These are phyloP conservation scores for Roridomyces roridus DNA, from an alignment of 768 basidiomycete genomes.

Conservation along the genomic window DNA sequence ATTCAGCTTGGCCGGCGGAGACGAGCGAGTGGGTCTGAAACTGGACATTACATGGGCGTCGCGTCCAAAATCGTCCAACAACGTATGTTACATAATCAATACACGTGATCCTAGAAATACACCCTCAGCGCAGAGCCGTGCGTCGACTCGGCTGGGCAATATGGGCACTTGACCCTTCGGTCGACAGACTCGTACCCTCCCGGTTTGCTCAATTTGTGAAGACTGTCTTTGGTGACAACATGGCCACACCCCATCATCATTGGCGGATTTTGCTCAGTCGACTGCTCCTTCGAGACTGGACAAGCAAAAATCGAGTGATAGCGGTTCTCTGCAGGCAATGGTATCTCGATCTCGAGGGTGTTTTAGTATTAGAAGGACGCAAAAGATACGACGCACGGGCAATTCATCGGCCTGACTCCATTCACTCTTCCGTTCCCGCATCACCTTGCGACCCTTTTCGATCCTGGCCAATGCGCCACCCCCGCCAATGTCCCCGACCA, in stretches of 20 bases:
- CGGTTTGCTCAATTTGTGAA: constrained; percentile 87
- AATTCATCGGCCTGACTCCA: constrained; percentile 91
- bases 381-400: constrained; percentile 61
- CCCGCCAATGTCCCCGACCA: constrained; percentile 92
- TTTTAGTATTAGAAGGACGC: constrained; percentile 6
- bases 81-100: too few relatives aligned
- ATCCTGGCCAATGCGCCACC: constrained; percentile 91
- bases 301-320: constrained; percentile 99
- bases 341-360: constrained; percentile 86
- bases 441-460: constrained; percentile 92
- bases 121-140: constrained; percentile 63
- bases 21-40: constrained; percentile 40
- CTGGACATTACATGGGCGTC: constrained; percentile 33
- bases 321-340: constrained; percentile 81
- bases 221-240: constrained; percentile 91
- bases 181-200: constrained; percentile 53
- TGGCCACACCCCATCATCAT: constrained; percentile 99
- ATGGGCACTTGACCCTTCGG: constrained; percentile 95
- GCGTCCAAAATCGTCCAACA: too few relatives aligned
- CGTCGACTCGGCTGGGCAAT: constrained; percentile 86
- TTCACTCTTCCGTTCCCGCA: constrained; percentile 92
- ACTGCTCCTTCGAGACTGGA: constrained; percentile 97
- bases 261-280: constrained; percentile 90
- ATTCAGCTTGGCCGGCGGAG: constrained; percentile 37
- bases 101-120: constrained; percentile 56